phyloP scores from a whole-genome alignment of 2,329 filamentous ascomycete species.

The Juglanconis juglandina region DNA sequence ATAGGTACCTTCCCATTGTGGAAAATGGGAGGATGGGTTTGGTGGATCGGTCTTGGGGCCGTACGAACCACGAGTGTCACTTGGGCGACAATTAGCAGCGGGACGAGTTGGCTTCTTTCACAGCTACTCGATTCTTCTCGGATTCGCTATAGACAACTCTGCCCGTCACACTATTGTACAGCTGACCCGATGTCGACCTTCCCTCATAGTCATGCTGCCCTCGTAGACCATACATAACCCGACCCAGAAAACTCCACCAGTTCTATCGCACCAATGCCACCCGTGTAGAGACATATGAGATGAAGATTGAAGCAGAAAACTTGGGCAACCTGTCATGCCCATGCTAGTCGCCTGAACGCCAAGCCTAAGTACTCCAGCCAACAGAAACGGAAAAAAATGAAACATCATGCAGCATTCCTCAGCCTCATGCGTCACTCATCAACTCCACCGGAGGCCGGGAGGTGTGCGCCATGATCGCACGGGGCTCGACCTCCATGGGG shows the following conservation, averaged over 20 bases:
- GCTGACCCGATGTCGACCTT: not conserved
- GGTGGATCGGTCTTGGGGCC: too few species aligned
- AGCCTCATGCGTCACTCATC: slow-evolving; percentile 48
- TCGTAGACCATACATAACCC: not conserved
- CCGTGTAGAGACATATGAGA: too few species aligned
- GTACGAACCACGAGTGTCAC: too few species aligned
- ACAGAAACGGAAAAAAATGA: not conserved
- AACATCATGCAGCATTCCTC: not conserved
- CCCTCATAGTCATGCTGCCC: not conserved
- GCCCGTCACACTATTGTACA: not conserved
- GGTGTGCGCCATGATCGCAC: slow-evolving; percentile 58
- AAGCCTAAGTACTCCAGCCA: slow-evolving; percentile 5
- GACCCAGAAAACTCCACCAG: not conserved
- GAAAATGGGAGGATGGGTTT: too few species aligned
- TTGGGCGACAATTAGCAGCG: too few species aligned
- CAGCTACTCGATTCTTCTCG: not conserved
- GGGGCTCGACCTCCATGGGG: slow-evolving; percentile 36
- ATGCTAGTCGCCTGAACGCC: not conserved
- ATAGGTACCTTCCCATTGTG: not conserved
- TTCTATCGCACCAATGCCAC: not conserved
- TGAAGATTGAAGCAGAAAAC: not conserved
- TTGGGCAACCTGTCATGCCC: not conserved
- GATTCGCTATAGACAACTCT: slow-evolving; percentile 1
- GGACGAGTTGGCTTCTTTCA: not conserved
- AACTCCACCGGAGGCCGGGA: slow-evolving; percentile 62